Base-by-base conservation (phyloP, 805 yeast species). In the Kodamaea jinghongensis region DNA sequence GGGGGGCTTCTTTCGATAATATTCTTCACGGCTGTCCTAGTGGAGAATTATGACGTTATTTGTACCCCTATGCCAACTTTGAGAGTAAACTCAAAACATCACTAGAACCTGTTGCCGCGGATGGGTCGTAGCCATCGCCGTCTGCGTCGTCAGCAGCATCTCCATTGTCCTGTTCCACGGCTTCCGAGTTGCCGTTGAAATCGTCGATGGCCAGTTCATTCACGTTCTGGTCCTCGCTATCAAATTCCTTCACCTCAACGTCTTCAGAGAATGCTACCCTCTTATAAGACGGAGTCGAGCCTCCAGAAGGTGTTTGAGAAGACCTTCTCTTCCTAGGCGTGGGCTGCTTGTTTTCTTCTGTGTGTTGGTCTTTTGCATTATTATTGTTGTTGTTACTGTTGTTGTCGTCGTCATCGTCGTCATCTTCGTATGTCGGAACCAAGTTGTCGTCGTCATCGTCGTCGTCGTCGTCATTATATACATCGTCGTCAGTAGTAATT, bases 221-320 rank as follows among this genome's bases (percentile, higher is more conserved):
- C 8, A 22, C 27, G 20, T 14, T 46, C 20, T 56, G 55, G n/a
- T 64, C 70, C 33, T 67, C 73, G 6, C 65, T 46, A 20, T 61
- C 67, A 41, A 54, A 68, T 45, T 68, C 74, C 43, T 68, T 68
- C 22, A 68, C 56, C 47, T 68, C 67, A 12, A 68, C 54, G 31
- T 67, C 65, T 36, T 67, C 72, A 0, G 71, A 60, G 41, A 68
- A 68, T 17, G 73, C 72, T 6, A 68, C 74, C 28, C 64, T 55
- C 39, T 61, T 65, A 6, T 51, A 40, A 8, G 53, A 43, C 6
- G 60, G 57, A n/a, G 63, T 50, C 2, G 61, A 54, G 16, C 48
- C 44, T 4, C 52, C 57, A 7, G 59, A 52, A 2, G 55, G 45
- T 5, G 54, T 46, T 23, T 51, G 52, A 2, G 65, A 48, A 8